Percentiles rank a stretch among this genome's conserved stretches.
Conservation (phyloP, 306 rosid genomes). For the Rosa chinensis region DNA sequence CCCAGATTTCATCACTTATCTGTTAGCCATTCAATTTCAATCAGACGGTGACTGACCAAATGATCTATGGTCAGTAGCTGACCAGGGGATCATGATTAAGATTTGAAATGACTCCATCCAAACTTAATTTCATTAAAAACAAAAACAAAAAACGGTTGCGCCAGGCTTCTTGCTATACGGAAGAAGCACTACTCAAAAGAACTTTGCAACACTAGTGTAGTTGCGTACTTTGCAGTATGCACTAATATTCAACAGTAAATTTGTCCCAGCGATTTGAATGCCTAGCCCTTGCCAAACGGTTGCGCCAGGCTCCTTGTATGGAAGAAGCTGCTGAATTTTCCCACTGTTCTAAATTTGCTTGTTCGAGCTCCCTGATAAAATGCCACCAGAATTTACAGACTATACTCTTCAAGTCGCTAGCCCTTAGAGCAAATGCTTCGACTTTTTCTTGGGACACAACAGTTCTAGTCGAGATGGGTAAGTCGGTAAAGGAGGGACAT, state of each 20-base stretch:
- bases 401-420: neutral
- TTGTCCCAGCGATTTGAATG: neutral
- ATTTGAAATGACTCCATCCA: too few species aligned
- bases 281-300: neutral
- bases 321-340: neutral
- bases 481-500: neutral
- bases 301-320: neutral
- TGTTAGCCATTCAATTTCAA: too few species aligned
- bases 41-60: too few species aligned
- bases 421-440: neutral
- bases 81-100: too few species aligned
- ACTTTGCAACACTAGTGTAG: too few species aligned
- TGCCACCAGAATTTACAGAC: neutral
- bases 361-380: neutral
- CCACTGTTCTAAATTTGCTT: neutral
- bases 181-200: too few species aligned
- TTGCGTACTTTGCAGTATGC: neutral
- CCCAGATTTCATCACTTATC: too few species aligned
- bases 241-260: neutral
- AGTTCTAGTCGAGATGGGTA: neutral
- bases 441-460: neutral
- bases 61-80: too few species aligned
- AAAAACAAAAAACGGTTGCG: too few species aligned
- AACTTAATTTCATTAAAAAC: too few species aligned
- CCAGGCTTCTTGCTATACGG: too few species aligned